Base-by-base conservation (phyloP, 1,284 basidiomycete genomes). In the Cutaneotrichosporon dermatis region DNA sequence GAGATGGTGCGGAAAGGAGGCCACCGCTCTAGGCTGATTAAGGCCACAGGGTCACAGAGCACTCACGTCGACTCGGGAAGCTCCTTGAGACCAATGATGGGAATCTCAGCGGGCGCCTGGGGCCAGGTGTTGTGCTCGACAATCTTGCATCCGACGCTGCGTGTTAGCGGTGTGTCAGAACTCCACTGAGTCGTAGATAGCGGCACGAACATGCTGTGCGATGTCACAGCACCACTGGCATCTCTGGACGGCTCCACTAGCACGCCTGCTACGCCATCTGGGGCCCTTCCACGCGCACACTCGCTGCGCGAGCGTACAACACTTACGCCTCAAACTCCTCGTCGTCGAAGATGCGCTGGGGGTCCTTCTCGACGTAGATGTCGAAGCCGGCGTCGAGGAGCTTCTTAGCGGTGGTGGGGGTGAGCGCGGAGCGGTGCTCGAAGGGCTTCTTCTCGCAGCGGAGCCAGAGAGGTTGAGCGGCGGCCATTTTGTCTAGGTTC, bases 21-120 rank as follows among this genome's bases (percentile, higher is more conserved):
- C 25, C 25, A 25, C 25, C 25, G 25, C 25, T 25, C 25, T 25
- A 25, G 25, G 25, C 25, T 25, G 25, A 25, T 25, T 25, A 25
- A 25, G 25, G 25, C 25, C 25, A 25, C 25, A 25, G 25, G 25
- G 25, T 25, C 25, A 25, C 25, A 25, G 25, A 25, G 25, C 33
- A 71, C 76, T 69, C 57, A 77, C 77, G 83, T 82, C 46, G 90
- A 93, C 62, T 82, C 85, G 43, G 89, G 87, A 16, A 99, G 86
- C 78, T 99, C 96, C 82, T 99, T 99, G 76, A 99, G 83, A 6
- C 96, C 96, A 69, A 98, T 88, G 79, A 99, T 96, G 58, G 90
- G 88, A 45, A 88, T 81, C 43, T 86, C 79, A 35, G 76, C 77
- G 1, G 94, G 92, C 15, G 77, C 78, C 44, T 76, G 82, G 25